Percentiles rank a stretch among this genome's conserved stretches.
Evolutionary conservation across 2,329 filamentous ascomycete species (phyloP).

Genomic region (Coniochaeta sp.): DNA sequence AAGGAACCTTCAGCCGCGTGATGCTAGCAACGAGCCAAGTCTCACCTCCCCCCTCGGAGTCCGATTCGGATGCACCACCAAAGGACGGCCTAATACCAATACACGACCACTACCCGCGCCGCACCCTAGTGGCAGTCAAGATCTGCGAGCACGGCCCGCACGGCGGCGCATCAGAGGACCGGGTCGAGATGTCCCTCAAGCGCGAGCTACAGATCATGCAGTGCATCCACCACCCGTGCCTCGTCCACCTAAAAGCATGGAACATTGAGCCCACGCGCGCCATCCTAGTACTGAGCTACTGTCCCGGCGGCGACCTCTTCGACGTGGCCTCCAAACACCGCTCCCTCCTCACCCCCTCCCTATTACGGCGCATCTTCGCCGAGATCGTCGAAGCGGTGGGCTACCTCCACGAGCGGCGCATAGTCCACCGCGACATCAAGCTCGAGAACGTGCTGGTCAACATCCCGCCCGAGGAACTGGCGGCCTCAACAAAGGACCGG

Average conservation of each 20-base stretch:
- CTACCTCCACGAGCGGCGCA: slow-evolving; percentile 77
- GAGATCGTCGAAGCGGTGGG: slow-evolving; percentile 79
- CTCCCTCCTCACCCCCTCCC: slow-evolving; percentile 56
- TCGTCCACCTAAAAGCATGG: slow-evolving; percentile 89
- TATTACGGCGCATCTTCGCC: slow-evolving; percentile 81
- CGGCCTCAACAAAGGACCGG: slow-evolving; percentile 34
- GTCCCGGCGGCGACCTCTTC: slow-evolving; percentile 89
- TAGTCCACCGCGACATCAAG: slow-evolving; percentile 97
- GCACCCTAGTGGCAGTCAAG: slow-evolving; percentile 87
- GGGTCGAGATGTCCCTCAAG: slow-evolving; percentile 88
- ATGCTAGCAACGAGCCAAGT: slow-evolving; percentile 81
- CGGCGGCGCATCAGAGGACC: slow-evolving; percentile 86
- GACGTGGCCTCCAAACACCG: slow-evolving; percentile 75
- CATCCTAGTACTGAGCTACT: slow-evolving; percentile 83
- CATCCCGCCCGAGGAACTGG: slow-evolving; percentile 60
- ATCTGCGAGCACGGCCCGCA: slow-evolving; percentile 92
- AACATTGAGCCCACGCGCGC: slow-evolving; percentile 77
- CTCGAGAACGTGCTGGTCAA: slow-evolving; percentile 94
- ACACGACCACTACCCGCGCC: slow-evolving; percentile 39
- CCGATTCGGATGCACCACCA: no score
- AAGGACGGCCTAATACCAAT: slow-evolving; percentile 21
- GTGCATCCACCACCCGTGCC: slow-evolving; percentile 76
- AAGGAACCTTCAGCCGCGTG: slow-evolving; percentile 93
- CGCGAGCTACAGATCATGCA: slow-evolving; percentile 93
- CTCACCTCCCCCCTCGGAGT: slow-evolving; percentile 33